Evolutionary conservation across 768 basidiomycete genomes (phyloP).

Genomic region (Mycena capillaripes): DNA sequence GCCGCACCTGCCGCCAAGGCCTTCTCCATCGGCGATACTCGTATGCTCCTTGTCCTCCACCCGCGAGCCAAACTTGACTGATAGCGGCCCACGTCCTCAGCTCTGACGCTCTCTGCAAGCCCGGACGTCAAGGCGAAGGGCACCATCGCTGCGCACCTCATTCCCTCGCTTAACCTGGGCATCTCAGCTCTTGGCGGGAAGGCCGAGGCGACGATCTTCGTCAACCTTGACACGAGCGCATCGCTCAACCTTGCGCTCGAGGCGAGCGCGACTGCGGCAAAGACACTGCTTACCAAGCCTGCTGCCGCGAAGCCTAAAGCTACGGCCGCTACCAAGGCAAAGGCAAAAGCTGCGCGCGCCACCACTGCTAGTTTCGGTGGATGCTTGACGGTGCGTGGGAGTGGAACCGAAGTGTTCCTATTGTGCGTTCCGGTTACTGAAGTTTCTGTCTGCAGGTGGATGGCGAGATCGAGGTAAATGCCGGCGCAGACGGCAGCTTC

Average conservation of each 20-base stretch:
- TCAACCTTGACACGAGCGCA: slow-evolving; percentile 56
- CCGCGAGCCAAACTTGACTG: no score
- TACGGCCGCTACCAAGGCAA: no score
- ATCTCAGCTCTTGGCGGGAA: slow-evolving; percentile 54
- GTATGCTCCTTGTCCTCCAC: slow-evolving; percentile 49
- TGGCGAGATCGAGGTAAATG: slow-evolving; percentile 54
- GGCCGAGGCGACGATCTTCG: slow-evolving; percentile 55
- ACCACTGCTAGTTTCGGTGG: slow-evolving; percentile 50
- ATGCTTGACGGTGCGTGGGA: slow-evolving; percentile 42
- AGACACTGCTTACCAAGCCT: no score
- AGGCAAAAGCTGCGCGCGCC: no score
- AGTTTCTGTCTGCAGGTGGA: slow-evolving; percentile 30
- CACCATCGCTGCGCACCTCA: slow-evolving; percentile 61
- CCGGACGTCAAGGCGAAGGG: slow-evolving; percentile 58
- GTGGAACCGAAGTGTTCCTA: no score
- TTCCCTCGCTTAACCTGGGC: slow-evolving; percentile 62
- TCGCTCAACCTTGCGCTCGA: slow-evolving; percentile 45
- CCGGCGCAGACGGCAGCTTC: slow-evolving; percentile 56
- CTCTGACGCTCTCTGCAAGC: slow-evolving; percentile 55
- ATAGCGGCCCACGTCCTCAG: neutral
- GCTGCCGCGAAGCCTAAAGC: no score
- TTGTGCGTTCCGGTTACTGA: neutral
- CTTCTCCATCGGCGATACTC: slow-evolving; percentile 56
- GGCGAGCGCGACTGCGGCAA: slow-evolving; percentile 30
- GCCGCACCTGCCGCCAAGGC: slow-evolving; percentile 36